Base-by-base conservation (phyloP, 257 asterid genomes). In the Solanum gandarillasii region DNA sequence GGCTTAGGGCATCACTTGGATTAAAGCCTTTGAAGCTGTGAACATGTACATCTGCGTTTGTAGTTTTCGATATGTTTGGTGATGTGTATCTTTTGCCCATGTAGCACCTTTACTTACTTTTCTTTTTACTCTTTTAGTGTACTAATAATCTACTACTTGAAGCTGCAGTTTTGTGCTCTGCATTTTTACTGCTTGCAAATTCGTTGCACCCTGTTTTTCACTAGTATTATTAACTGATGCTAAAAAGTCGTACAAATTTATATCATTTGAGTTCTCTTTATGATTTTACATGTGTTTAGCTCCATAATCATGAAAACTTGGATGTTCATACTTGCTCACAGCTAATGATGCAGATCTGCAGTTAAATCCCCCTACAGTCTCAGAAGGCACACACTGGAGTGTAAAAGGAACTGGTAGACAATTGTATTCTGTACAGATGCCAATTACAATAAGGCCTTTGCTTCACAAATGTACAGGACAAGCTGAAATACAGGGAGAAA, bases 1-100 rank as follows among this genome's bases (percentile, higher is more conserved):
- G 95, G 92, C 73, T 97, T 31, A 90, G 98, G 34, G 98, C 98
- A 4, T 93, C 98, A 65, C 99, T 97, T 7, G 99, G 99, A 55
- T 12, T 97, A 76, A 94, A 94, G 90, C 99, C 99, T 88, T 93
- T 97, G 91, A 95, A 88, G 92, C 67, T 48, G 18, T 81, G 85
- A 81, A 9, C 41, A 46, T 81, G 85, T 81, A 48, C 70, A 46
- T 81, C 85, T 46, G 39, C 70, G 0, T 5, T 46, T 81, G 27
- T 81, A 16, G 68, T 18, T 27, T 20, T 81, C 68, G 0, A 27
- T 81, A 29, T 29, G 20, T 43, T 27, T 48, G 41, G 39, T 81
- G 68, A 81, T 46, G 41, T 27, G 85, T 78, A 27, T 46, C 85
- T 41, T 25, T 27, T 41, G 29, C 29, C 38, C 84, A 46, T 81